Evolutionary conservation across 2,329 filamentous ascomycete species (phyloP).

Genomic region (Colletotrichum sp.): DNA sequence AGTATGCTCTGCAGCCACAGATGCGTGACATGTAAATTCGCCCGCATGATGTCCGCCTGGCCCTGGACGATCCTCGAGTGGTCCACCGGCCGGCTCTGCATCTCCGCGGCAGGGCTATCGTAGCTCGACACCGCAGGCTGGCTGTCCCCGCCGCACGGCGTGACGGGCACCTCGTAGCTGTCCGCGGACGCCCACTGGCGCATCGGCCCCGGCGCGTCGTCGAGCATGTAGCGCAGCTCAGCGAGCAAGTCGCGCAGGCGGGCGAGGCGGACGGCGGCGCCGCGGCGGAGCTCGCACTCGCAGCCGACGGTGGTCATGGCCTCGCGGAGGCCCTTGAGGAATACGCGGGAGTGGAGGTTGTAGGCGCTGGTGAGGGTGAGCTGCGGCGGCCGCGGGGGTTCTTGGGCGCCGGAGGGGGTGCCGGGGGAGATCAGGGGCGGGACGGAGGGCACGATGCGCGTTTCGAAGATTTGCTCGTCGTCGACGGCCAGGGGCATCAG

Average conservation of each 20-base stretch:
- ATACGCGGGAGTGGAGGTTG: conserved; percentile 31
- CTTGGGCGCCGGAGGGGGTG: background rate
- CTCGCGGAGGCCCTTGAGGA: conserved; percentile 24
- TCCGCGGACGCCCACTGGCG: conserved; percentile 26
- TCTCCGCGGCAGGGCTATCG: background rate
- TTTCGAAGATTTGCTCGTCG: conserved; percentile 36
- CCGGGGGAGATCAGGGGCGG: background rate
- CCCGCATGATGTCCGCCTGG: conserved; percentile 32
- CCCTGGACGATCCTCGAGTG: background rate
- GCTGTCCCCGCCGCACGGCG: background rate
- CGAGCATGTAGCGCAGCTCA: conserved; percentile 34
- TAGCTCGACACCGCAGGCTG: background rate
- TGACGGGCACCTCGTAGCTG: background rate
- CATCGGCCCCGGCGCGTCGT: conserved; percentile 29
- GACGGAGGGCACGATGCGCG: background rate
- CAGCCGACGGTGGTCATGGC: conserved; percentile 19
- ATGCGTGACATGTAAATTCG: conserved; percentile 41
- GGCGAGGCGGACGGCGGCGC: conserved; percentile 20
- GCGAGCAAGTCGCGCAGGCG: conserved; percentile 31
- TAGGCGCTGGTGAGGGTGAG: conserved; percentile 32
- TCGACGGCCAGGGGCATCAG: conserved; percentile 35
- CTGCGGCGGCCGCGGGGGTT: background rate
- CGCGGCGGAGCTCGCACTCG: conserved; percentile 5
- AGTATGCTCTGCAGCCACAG: conserved; percentile 41
- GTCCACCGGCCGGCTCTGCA: background rate